Base-by-base conservation (phyloP, 305 asterid genomes). In the Fraxinus latifolia region DNA sequence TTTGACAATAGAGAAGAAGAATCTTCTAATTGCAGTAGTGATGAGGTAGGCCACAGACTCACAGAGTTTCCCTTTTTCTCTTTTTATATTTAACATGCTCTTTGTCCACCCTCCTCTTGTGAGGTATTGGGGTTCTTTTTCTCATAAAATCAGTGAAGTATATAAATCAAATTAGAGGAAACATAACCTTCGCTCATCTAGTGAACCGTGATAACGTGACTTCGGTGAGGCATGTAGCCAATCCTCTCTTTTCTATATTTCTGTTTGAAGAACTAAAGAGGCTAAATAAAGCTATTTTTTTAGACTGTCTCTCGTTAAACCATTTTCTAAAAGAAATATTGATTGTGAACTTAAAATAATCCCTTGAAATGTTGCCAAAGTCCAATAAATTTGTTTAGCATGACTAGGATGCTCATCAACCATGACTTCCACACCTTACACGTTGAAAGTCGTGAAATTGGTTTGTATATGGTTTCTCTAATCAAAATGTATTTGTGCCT, bases 1-100 rank as follows among this genome's bases (percentile, higher is more conserved):
- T 73, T 79, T 79, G 87, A 84, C 85, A 83, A 80, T 79, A 90
- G 87, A 79, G 96, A 86, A 78, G 90, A 80, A 25, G 90, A 92
- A 37, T 82, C 87, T 1, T 77, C 83, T 15, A 70, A 31, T 84
- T 77, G 73, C 83, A 74, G 33, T 53, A 32, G 84, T 77, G 80
- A 84, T 33, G 81, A 88, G 93, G 92, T 91, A 76, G 67, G 81
- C 71, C 25, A 33, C 6, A 0, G 71, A 68, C 67, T 7, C 68
- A 44, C 12, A 76, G 1, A 78, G 14, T 79, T 70, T 70, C 39
- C 75, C 14, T n/a, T 80, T 71, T 68, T 68, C 32, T 29, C 39
- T 4, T 42, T 58, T 58, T 19, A 27, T 15, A 42, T 53, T 2
- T 70, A 29, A 15, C 31, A 31, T 76, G 31, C 14, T 58, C 34